These are phyloP conservation scores for Daphne laureola DNA, from an alignment of 441 rosid genomes.

Conservation along the genomic window DNA sequence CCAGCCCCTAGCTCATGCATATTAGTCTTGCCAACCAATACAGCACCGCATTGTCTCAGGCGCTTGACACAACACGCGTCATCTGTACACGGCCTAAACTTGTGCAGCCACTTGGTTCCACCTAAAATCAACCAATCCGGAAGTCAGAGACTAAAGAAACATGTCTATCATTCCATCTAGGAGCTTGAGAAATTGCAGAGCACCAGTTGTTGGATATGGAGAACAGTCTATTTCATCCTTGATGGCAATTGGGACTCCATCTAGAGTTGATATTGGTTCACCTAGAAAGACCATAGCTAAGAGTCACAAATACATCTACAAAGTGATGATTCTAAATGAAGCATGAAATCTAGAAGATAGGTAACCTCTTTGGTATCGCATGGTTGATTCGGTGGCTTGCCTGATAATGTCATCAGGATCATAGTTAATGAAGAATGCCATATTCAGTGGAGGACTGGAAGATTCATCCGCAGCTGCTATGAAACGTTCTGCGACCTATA, in stretches of 20 bases:
- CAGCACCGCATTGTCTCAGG: slow-evolving; percentile 60
- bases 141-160: neutral
- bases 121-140: slow-evolving; percentile 24
- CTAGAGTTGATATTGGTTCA: slow-evolving; percentile 48
- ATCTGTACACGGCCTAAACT: slow-evolving; percentile 35
- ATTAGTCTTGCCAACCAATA: slow-evolving; percentile 66
- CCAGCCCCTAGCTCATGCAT: slow-evolving; percentile 89
- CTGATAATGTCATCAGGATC: slow-evolving; percentile 37
- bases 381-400: slow-evolving; percentile 54
- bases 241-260: slow-evolving; percentile 66
- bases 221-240: slow-evolving; percentile 76
- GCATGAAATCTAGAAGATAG: neutral
- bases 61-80: slow-evolving; percentile 58
- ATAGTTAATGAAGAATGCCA: slow-evolving; percentile 57
- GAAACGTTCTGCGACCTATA: slow-evolving; percentile 51
- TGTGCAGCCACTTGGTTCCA: slow-evolving; percentile 74
- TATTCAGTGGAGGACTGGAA: slow-evolving; percentile 27
- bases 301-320: neutral
- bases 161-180: neutral
- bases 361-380: slow-evolving; percentile 48
- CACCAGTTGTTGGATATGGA: slow-evolving; percentile 75
- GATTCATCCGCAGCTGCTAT: slow-evolving; percentile 41
- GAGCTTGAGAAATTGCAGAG: neutral
- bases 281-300: slow-evolving; percentile 25
- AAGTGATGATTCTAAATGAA: too few relatives aligned